Evolutionary conservation across 352 stramenopile genomes (phyloP).

Genomic region (Globisporangium cylindrosporum): DNA sequence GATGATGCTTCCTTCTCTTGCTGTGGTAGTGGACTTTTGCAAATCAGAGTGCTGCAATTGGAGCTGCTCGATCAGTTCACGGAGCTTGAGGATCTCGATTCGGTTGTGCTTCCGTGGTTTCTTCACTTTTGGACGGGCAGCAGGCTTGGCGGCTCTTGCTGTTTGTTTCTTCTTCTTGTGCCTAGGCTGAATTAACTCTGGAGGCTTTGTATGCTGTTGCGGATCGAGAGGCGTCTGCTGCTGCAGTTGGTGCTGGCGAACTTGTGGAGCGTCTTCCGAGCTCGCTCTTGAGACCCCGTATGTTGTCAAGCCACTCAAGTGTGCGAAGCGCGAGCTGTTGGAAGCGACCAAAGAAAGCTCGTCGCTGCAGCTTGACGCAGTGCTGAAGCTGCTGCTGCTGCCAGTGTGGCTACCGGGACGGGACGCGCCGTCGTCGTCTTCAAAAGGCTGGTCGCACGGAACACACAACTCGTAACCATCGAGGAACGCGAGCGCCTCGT

Average conservation of each 20-base stretch:
- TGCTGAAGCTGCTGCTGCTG: not conserved
- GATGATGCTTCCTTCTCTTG: not conserved
- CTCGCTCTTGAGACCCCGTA: too few relatives aligned
- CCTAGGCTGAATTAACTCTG: too few relatives aligned
- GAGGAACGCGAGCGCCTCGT: slow-evolving; percentile 8
- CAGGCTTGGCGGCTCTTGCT: not conserved
- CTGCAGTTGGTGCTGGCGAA: too few relatives aligned
- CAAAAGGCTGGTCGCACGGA: not conserved
- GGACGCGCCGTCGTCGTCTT: not conserved
- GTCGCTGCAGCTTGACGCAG: too few relatives aligned
- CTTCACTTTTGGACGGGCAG: not conserved
- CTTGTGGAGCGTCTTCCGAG: too few relatives aligned
- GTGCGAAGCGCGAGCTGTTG: too few relatives aligned
- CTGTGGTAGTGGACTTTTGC: not conserved
- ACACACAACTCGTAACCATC: not conserved
- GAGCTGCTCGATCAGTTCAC: slow-evolving; percentile 10
- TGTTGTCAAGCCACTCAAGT: too few relatives aligned
- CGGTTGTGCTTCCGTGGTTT: slow-evolving; percentile 13
- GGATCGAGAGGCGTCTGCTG: too few relatives aligned
- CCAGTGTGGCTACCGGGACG: not conserved
- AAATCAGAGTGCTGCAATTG: not conserved
- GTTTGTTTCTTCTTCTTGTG: not conserved
- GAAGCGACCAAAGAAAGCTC: too few relatives aligned
- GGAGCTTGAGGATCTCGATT: slow-evolving; percentile 17
- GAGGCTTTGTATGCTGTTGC: too few relatives aligned